Conservation (phyloP, 2,329 filamentous ascomycete genomes). For the Rhinocladiella similis region DNA sequence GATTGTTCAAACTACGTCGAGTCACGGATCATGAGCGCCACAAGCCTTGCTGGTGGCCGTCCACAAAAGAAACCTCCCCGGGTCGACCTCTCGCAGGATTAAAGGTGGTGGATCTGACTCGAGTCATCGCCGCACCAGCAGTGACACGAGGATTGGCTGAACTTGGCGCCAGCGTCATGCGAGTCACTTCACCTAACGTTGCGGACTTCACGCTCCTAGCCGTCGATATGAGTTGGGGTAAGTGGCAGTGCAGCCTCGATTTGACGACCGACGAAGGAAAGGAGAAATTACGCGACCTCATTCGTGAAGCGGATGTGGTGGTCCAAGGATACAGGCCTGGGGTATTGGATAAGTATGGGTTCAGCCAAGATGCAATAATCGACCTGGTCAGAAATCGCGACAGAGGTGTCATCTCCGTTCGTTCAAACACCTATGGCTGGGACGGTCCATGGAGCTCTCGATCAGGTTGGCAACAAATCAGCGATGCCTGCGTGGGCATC, state of each 20-base stretch:
- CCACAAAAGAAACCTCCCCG: slow-evolving; percentile 28
- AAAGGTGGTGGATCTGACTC: slow-evolving; percentile 50
- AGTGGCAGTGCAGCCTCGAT: slow-evolving; percentile 62
- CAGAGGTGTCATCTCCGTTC: slow-evolving; percentile 48
- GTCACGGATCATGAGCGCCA: neutral
- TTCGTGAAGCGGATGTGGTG: slow-evolving; percentile 53
- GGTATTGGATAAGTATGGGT: slow-evolving; percentile 59
- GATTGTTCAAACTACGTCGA: slow-evolving; percentile 40
- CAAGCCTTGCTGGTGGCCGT: slow-evolving; percentile 10
- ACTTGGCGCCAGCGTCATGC: slow-evolving; percentile 48
- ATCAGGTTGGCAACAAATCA: slow-evolving; percentile 54
- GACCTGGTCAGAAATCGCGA: slow-evolving; percentile 40
- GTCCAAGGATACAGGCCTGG: slow-evolving; percentile 54
- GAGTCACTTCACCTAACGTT: slow-evolving; percentile 44
- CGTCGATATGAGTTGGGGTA: slow-evolving; percentile 70
- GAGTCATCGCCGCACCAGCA: slow-evolving; percentile 47
- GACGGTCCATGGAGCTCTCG: slow-evolving; percentile 46
- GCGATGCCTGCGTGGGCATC: slow-evolving; percentile 42
- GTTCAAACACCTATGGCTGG: slow-evolving; percentile 53
- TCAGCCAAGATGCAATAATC: slow-evolving; percentile 46
- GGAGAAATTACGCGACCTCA: slow-evolving; percentile 40
- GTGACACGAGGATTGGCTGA: slow-evolving; percentile 43
- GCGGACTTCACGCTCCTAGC: slow-evolving; percentile 59
- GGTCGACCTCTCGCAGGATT: slow-evolving; percentile 45
- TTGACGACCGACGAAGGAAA: slow-evolving; percentile 44